Conservation (phyloP, 805 yeast species). For the Teunomyces cretensis region DNA sequence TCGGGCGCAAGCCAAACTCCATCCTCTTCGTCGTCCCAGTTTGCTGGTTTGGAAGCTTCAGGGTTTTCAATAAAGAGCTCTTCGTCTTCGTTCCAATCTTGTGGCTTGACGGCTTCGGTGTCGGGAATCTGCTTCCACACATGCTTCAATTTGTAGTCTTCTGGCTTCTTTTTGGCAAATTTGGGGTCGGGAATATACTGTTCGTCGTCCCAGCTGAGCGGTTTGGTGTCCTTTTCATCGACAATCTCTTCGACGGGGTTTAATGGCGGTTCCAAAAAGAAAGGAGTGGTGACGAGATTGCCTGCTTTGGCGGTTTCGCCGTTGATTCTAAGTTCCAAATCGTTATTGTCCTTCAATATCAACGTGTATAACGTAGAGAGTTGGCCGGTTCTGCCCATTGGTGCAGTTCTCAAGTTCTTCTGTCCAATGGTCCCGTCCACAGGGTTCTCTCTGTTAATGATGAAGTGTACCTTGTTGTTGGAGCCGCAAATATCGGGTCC, state of each 20-base stretch:
- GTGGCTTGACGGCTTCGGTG: constrained; percentile 67
- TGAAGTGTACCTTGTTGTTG: constrained; percentile 77
- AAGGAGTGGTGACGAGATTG: constrained; percentile 51
- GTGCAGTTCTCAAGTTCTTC: constrained; percentile 66
- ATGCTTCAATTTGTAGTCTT: constrained; percentile 77
- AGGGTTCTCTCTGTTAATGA: constrained; percentile 60
- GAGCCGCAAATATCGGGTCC: constrained; percentile 93
- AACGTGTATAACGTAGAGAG: constrained; percentile 74
- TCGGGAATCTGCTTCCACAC: constrained; percentile 61
- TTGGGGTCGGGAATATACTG: constrained; percentile 67
- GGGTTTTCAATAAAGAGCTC: constrained; percentile 66
- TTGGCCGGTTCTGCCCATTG: constrained; percentile 59
- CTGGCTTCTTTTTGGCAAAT: constrained; percentile 58
- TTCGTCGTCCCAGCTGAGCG: constrained; percentile 81
- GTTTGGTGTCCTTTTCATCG: constrained; percentile 62
- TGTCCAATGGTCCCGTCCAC: constrained; percentile 59
- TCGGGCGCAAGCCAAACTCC: constrained; percentile 80
- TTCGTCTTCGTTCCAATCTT: constrained; percentile 72
- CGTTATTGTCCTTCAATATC: constrained; percentile 61
- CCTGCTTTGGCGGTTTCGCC: constrained; percentile 76
- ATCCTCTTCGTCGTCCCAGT: constrained; percentile 89
- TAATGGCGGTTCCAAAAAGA: constrained; percentile 61
- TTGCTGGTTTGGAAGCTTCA: constrained; percentile 61
- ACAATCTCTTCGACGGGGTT: constrained; percentile 61
- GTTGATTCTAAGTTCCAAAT: constrained; percentile 77